These are phyloP conservation scores for Peniophora sp. DNA, from an alignment of 1,284 basidiomycete species.

Conservation along the genomic window DNA sequence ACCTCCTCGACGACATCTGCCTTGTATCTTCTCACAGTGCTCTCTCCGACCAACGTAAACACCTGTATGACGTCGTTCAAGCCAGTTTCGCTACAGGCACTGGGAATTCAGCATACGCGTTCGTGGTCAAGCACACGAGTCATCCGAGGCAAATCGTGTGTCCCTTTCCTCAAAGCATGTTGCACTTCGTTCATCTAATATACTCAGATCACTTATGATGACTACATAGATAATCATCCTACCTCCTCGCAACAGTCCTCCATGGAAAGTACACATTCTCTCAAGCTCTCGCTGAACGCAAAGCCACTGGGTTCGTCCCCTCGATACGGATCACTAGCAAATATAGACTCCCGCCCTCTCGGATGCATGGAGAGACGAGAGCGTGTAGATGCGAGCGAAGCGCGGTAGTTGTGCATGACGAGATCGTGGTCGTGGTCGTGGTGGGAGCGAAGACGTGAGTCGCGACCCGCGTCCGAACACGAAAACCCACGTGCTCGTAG, in stretches of 20 bases:
- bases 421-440: neutral
- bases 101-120: conserved; percentile 31
- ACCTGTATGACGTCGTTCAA: conserved; percentile 32
- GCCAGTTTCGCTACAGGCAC: neutral
- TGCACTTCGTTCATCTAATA: conserved; percentile 43
- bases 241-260: conserved; percentile 71
- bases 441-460: too few species aligned
- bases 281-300: conserved; percentile 58
- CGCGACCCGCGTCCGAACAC: too few species aligned
- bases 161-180: conserved; percentile 59
- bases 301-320: conserved; percentile 42
- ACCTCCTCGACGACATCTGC: conserved; percentile 66
- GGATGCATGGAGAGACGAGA: conserved; percentile 42
- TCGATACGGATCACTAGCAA: conserved; percentile 50
- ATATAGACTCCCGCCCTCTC: conserved; percentile 60
- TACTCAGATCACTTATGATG: neutral
- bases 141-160: conserved; percentile 62
- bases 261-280: conserved; percentile 65
- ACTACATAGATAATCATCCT: neutral
- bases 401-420: neutral
- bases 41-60: conserved; percentile 63
- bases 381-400: conserved; percentile 11
- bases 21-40: conserved; percentile 61
- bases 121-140: conserved; percentile 56
- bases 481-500: too few species aligned